A percentile compares a stretch with the other conserved stretches of the same genome.
phyloP scores from a whole-genome alignment of 805 yeast species.

The Torulaspora quercuum region DNA sequence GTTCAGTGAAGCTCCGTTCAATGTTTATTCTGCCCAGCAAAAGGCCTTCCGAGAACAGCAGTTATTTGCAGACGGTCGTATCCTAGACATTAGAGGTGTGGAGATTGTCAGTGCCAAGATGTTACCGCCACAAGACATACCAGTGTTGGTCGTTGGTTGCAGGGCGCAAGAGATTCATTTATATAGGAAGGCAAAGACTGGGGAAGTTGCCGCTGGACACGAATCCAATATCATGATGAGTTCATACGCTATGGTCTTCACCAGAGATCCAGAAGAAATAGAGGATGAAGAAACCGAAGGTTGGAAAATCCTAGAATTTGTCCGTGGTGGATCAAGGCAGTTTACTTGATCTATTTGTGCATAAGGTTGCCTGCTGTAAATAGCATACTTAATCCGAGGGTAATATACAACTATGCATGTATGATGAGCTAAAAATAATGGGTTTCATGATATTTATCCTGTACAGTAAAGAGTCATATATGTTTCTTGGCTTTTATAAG shows the following conservation, averaged over 20 bases:
- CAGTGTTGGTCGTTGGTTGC: slow-evolving; percentile 89
- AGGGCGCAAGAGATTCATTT: slow-evolving; percentile 94
- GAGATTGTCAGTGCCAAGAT: slow-evolving; percentile 85
- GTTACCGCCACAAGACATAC: slow-evolving; percentile 85
- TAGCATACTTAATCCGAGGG: slow-evolving; percentile 9
- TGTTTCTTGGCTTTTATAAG: slow-evolving; percentile 13
- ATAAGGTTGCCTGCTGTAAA: slow-evolving; percentile 13
- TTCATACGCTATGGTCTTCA: slow-evolving; percentile 93
- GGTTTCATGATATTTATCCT: slow-evolving; percentile 8
- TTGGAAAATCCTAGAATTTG: slow-evolving; percentile 93
- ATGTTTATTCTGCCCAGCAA: slow-evolving; percentile 89
- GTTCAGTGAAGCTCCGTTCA: slow-evolving; percentile 96
- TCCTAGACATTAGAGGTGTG: slow-evolving; percentile 91
- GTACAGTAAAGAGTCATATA: slow-evolving; percentile 11
- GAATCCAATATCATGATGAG: slow-evolving; percentile 89
- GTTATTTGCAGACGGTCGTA: slow-evolving; percentile 82
- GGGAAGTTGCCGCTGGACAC: slow-evolving; percentile 92
- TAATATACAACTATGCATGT: too few relatives aligned
- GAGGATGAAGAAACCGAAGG: slow-evolving; percentile 92
- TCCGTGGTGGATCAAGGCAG: slow-evolving; percentile 86
- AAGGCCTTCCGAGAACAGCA: slow-evolving; percentile 91
- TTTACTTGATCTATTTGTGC: slow-evolving; percentile 47
- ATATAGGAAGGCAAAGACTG: slow-evolving; percentile 85
- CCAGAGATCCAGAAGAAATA: slow-evolving; percentile 88
- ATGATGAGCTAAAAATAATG: slow-evolving; percentile 9